Conservation (phyloP, 2,329 filamentous ascomycete species). For the Botryosphaeria dothidea region DNA sequence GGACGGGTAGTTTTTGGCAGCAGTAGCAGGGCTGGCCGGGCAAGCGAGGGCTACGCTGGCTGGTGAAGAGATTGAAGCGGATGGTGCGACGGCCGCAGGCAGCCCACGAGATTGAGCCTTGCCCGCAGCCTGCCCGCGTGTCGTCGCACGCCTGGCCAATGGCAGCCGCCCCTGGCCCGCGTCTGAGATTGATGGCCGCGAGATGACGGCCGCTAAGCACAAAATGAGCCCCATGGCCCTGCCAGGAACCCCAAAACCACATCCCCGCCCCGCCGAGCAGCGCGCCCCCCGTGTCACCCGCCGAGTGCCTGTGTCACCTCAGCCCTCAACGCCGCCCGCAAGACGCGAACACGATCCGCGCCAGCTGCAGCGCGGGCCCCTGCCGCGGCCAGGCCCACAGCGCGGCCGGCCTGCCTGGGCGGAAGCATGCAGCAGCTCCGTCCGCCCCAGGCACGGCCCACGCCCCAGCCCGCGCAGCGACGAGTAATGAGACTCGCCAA, state of each 20-base stretch:
- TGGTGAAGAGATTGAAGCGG: constrained; percentile 16
- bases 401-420: no score
- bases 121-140: constrained; percentile 1
- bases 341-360: constrained; percentile 4
- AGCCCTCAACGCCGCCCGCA: background rate
- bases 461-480: background rate
- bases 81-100: constrained; percentile 15
- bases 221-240: background rate
- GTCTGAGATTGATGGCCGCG: constrained; percentile 9
- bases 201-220: constrained; percentile 6
- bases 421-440: background rate
- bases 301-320: background rate
- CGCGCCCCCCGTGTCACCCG: background rate
- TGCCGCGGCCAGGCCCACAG: background rate
- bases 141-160: constrained; percentile 8
- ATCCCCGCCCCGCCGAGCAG: background rate
- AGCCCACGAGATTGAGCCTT: background rate
- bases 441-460: background rate
- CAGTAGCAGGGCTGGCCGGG: constrained; percentile 1
- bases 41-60: constrained; percentile 12
- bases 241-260: background rate
- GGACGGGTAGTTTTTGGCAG: background rate
- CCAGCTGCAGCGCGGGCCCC: background rate
- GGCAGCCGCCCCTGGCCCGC: constrained; percentile 1
- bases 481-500: constrained; percentile 6